phyloP scores from a whole-genome alignment of 2,329 filamentous ascomycete genomes.

The Emergomyces orientalis region DNA sequence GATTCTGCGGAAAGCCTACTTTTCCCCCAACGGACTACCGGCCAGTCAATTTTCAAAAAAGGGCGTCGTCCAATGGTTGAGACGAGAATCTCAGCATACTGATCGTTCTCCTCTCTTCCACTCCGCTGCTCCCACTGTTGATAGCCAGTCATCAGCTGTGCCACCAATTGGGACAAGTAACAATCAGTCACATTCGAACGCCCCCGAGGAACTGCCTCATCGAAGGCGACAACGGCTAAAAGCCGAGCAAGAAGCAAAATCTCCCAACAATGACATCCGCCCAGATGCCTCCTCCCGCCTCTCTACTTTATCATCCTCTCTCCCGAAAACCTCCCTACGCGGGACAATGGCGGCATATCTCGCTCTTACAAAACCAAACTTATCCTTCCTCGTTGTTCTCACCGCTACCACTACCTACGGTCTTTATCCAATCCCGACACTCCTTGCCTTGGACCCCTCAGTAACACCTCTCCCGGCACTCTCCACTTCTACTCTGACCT shows the following conservation, averaged over 20 bases:
- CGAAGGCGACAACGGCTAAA: slow-evolving; percentile 37
- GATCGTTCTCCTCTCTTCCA: slow-evolving; percentile 17
- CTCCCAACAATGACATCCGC: slow-evolving; percentile 35
- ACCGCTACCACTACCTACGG: slow-evolving; percentile 86
- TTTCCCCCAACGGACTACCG: slow-evolving; percentile 28
- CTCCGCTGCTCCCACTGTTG: slow-evolving; percentile 12
- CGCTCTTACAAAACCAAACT: slow-evolving; percentile 87
- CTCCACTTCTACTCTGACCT: slow-evolving; percentile 66
- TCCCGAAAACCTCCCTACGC: slow-evolving; percentile 48
- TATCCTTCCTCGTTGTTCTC: slow-evolving; percentile 83
- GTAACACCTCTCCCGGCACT: slow-evolving; percentile 50
- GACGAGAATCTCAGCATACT: slow-evolving; percentile 20
- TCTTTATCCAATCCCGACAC: slow-evolving; percentile 81
- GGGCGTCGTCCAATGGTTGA: slow-evolving; percentile 18
- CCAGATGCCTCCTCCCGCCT: slow-evolving; percentile 54
- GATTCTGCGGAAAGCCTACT: slow-evolving; percentile 31
- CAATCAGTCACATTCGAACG: neutral
- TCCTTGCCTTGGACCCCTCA: slow-evolving; percentile 75
- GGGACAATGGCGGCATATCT: slow-evolving; percentile 72
- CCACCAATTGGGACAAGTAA: neutral
- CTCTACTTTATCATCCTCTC: slow-evolving; percentile 47
- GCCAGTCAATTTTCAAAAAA: slow-evolving; percentile 17
- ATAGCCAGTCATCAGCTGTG: neutral
- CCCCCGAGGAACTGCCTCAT: slow-evolving; percentile 32
- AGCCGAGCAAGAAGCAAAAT: slow-evolving; percentile 19